Base-by-base conservation (phyloP, 768 basidiomycete genomes). In the Boletus tylopilopsis region DNA sequence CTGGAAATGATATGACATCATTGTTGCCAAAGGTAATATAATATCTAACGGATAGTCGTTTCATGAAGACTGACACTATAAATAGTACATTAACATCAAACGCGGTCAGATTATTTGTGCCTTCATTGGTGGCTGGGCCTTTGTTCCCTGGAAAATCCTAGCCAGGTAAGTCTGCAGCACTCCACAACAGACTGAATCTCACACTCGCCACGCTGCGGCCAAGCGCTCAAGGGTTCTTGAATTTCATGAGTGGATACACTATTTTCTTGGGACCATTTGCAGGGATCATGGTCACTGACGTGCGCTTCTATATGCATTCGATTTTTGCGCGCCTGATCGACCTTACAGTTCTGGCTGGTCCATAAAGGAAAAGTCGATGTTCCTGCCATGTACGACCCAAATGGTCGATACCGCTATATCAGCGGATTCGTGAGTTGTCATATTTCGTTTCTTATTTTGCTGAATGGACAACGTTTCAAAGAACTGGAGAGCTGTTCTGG, bases 251-350 rank as follows among this genome's bases (percentile, higher is more conserved):
- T 18, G 89, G 87, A 5, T 94, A 93, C 62, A 87, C 89, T 0
- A 81, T 94, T 24, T 90, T 94, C 64, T 72, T 95, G 12, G 90
- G 88, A 1, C 91, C 92, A 1, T 85, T 95, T 57, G 83, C 87
- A 29, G 87, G 85, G 12, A 83, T 94, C 58, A 78, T 84, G 74
- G 77, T 79, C 43, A 73, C 75, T 27, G 75, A 78, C 44, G 73
- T 86, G 57, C 56, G 82, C 69, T 25, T 24, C 23, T n/a, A 24
- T 30, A 16, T 37, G 11, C 6, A 45, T 8, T 41, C 23, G 23
- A 45, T 33, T 35, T 30, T 9, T 19, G 42, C 24, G 24, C n/a
- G n/a, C 19, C 36, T 49, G 48, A 34, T 41, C 25, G 15, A 50
- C 8, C 43, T 53, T 38, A 15, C 60, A 89, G 80, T 91, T 86